These are phyloP conservation scores for Pelomyxa schiedti DNA, from an alignment of 78 protist genomes.

Conservation along the genomic window DNA sequence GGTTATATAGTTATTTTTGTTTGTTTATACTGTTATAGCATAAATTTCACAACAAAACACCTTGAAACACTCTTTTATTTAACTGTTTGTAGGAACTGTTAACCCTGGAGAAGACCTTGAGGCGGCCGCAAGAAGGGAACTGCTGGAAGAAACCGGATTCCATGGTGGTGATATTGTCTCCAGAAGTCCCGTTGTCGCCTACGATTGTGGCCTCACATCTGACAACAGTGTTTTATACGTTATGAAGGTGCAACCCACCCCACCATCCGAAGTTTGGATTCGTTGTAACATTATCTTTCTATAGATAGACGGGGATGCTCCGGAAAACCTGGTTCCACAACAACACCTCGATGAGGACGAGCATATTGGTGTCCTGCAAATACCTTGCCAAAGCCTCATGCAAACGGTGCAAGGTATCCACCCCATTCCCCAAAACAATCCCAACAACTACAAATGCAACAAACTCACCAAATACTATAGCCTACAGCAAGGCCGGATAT, in stretches of 20 bases:
- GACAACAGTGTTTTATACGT: no score
- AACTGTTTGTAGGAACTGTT: no score
- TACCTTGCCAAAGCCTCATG: no score
- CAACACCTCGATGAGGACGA: background rate
- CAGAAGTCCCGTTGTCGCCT: background rate
- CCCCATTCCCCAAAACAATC: no score
- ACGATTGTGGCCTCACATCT: background rate
- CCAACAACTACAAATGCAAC: no score
- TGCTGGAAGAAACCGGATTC: background rate
- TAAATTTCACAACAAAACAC: background rate
- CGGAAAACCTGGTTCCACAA: background rate
- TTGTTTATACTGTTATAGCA: no score
- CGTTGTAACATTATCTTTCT: background rate
- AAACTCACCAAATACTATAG: no score
- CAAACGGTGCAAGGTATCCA: no score
- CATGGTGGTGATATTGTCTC: background rate
- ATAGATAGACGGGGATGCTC: background rate
- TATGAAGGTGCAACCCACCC: no score
- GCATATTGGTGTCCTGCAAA: background rate
- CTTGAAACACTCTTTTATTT: background rate
- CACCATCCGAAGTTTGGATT: no score
- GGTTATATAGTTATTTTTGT: background rate
- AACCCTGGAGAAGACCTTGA: background rate
- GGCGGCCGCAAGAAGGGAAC: background rate
- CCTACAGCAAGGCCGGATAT: no score